Conservation (phyloP, 805 yeast species). For the Starmerella apis region DNA sequence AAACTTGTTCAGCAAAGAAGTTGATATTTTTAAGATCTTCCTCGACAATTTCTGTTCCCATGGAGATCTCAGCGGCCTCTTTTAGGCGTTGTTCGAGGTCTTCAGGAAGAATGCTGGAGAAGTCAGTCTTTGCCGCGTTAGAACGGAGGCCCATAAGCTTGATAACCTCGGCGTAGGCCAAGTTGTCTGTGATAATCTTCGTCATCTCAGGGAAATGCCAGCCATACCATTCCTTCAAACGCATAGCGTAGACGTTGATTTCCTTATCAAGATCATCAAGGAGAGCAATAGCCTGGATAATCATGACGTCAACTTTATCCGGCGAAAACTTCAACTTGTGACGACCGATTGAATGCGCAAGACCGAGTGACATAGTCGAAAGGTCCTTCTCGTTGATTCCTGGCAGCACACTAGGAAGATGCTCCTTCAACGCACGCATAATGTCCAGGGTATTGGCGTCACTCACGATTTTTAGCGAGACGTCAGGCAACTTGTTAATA, state of each 20-base stretch:
- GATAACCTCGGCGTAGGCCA: conserved; percentile 90
- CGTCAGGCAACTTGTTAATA: conserved; percentile 78
- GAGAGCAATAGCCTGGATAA: conserved; percentile 95
- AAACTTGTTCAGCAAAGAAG: conserved; percentile 90
- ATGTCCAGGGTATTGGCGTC: conserved; percentile 93
- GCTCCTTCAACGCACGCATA: conserved; percentile 89
- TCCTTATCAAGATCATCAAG: conserved; percentile 96
- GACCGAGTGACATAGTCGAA: conserved; percentile 92
- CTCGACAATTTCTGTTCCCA: conserved; percentile 98
- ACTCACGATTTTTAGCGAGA: conserved; percentile 77
- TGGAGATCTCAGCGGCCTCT: conserved; percentile 94
- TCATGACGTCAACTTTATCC: conserved; percentile 98
- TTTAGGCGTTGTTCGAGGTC: conserved; percentile 86
- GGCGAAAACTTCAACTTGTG: conserved; percentile 95
- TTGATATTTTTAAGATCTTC: conserved; percentile 78
- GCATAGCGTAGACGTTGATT: conserved; percentile 95
- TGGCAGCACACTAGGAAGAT: conserved; percentile 86
- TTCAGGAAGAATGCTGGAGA: conserved; percentile 84
- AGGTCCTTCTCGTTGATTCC: conserved; percentile 79
- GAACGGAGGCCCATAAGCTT: conserved; percentile 90
- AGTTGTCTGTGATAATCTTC: conserved; percentile 89
- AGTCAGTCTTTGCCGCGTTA: conserved; percentile 80
- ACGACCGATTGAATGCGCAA: conserved; percentile 97
- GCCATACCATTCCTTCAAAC: conserved; percentile 99
- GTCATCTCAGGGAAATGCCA: conserved; percentile 99